These are phyloP conservation scores for Penicillium sp. DNA, from an alignment of 2,329 filamentous ascomycete species.

Conservation along the genomic window DNA sequence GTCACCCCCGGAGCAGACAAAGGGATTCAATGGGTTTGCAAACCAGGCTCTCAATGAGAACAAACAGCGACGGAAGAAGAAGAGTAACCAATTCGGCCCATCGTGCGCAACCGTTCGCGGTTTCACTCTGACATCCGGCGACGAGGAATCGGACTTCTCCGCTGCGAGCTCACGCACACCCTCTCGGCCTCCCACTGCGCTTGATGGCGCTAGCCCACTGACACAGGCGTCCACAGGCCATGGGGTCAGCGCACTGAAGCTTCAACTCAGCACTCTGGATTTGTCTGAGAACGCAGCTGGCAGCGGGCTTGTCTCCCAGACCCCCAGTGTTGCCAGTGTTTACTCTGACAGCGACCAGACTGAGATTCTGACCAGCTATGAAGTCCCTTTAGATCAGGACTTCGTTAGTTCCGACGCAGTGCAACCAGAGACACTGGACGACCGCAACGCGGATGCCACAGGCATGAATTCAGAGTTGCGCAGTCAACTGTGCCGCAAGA, in stretches of 20 bases:
- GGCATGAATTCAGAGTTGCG: conserved; percentile 54
- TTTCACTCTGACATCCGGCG: conserved; percentile 44
- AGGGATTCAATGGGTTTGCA: conserved; percentile 28
- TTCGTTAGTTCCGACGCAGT: conserved; percentile 66
- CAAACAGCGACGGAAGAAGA: conserved; percentile 40
- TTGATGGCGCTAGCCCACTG: conserved; percentile 46
- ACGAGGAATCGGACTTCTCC: conserved; percentile 48
- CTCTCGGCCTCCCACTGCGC: conserved; percentile 16
- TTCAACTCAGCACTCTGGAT: conserved; percentile 75
- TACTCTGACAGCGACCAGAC: conserved; percentile 64
- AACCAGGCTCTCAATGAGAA: conserved; percentile 28
- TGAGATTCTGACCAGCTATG: conserved; percentile 74
- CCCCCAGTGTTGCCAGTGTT: conserved; percentile 57
- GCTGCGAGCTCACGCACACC: conserved; percentile 30
- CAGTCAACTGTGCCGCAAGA: conserved; percentile 66
- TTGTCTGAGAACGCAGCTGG: conserved; percentile 60
- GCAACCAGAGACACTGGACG: conserved; percentile 29
- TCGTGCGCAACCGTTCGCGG: conserved; percentile 44
- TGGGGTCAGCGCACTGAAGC: conserved; percentile 78
- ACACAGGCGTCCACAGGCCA: conserved; percentile 54
- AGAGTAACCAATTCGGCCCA: conserved; percentile 31
- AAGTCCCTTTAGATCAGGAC: conserved; percentile 79
- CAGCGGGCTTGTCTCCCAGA: conserved; percentile 46
- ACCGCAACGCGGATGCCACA: conserved; percentile 32
- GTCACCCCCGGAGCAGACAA: conserved; percentile 17